A percentile compares a stretch with the other conserved stretches of the same genome.
Conservation (phyloP, 495 filamentous ascomycete genomes). For the Aspergillus asperescens region DNA sequence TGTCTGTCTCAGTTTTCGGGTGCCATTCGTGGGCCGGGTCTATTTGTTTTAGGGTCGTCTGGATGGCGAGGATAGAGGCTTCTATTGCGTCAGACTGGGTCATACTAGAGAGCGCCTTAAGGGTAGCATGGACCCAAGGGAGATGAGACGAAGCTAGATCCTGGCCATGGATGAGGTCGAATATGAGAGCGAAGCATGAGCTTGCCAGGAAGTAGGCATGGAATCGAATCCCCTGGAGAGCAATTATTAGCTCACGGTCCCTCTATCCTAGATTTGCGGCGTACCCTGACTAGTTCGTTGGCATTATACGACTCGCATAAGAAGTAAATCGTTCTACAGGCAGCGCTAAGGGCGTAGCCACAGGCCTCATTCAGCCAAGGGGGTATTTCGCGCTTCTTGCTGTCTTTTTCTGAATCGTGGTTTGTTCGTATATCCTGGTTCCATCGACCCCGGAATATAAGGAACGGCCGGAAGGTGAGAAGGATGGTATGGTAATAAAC, state of each 20-base stretch:
- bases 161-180: constrained; percentile 37
- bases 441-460: constrained; percentile 42
- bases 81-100: constrained; percentile 26
- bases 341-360: constrained; percentile 30
- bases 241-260: neutral
- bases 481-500: constrained; percentile 41
- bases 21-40: constrained; percentile 34
- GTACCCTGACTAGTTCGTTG: constrained; percentile 37
- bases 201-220: constrained; percentile 39
- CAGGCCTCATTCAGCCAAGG: constrained; percentile 44
- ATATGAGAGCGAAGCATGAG: constrained; percentile 36
- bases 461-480: constrained; percentile 42
- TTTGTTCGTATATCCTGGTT: constrained; percentile 25
- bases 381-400: constrained; percentile 29
- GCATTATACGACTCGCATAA: constrained; percentile 30
- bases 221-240: constrained; percentile 37
- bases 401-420: constrained; percentile 1
- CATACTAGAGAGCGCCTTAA: constrained; percentile 32
- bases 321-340: constrained; percentile 35
- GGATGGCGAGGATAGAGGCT: constrained; percentile 30
- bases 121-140: constrained; percentile 37
- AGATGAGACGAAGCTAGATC: constrained; percentile 30
- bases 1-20: neutral
- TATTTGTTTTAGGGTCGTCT: constrained; percentile 32
- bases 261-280: neutral